Evolutionary conservation across 139 green algal species (phyloP).

Genomic region (Coccomyxa sp.): DNA sequence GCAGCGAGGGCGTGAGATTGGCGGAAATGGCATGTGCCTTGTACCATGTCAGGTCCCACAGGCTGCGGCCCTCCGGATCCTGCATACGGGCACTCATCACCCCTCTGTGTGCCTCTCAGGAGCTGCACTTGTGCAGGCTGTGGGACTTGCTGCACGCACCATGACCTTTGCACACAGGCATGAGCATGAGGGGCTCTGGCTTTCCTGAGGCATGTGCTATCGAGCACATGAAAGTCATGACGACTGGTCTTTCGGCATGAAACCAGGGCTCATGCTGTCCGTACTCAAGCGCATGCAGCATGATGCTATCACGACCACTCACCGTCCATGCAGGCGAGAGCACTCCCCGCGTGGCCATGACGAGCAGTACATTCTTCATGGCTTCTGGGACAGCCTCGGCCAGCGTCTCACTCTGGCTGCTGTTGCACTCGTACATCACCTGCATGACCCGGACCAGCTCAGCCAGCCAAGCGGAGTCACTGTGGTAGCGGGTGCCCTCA

Average conservation of each 20-base stretch:
- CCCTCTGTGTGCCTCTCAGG: neutral
- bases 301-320: neutral
- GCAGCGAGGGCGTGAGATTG: constrained; percentile 42
- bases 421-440: constrained; percentile 42
- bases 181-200: neutral
- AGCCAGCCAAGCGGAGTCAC: neutral
- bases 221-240: neutral
- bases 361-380: constrained; percentile 95
- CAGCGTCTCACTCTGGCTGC: constrained; percentile 58
- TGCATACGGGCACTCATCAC: constrained; percentile 5
- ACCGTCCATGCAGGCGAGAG: constrained; percentile 45
- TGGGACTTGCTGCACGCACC: neutral
- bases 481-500: no score
- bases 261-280: neutral
- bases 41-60: constrained; percentile 81
- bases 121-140: neutral
- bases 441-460: neutral
- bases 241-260: neutral
- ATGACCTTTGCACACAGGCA: neutral
- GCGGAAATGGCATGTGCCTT: constrained; percentile 44
- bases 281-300: neutral
- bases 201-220: neutral
- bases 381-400: constrained; percentile 84
- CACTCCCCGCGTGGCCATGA: constrained; percentile 72
- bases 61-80: constrained; percentile 37